These are phyloP conservation scores for Pythium volutum DNA, from an alignment of 352 stramenopile genomes.

Conservation along the genomic window DNA sequence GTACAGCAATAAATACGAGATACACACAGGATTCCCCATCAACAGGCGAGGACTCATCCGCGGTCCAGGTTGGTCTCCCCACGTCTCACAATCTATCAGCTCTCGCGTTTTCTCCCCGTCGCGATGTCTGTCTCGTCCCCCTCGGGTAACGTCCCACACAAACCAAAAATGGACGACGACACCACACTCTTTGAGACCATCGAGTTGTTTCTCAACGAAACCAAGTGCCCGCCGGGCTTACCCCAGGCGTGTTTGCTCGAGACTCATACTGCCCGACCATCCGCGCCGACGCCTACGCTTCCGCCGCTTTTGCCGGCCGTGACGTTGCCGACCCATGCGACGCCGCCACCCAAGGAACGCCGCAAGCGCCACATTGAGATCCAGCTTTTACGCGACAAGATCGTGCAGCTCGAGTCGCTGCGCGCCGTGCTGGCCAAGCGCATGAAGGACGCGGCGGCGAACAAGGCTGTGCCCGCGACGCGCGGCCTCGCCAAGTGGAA, in stretches of 20 bases:
- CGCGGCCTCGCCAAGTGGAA: background rate
- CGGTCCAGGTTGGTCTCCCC: background rate
- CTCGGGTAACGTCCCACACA: background rate
- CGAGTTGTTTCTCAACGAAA: background rate
- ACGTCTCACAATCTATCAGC: background rate
- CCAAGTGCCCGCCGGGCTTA: background rate
- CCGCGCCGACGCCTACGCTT: too few relatives aligned
- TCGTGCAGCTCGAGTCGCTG: background rate
- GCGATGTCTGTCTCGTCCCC: too few relatives aligned
- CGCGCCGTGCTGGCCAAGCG: background rate
- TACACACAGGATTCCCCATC: too few relatives aligned
- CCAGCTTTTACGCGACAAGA: background rate
- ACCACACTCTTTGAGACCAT: background rate
- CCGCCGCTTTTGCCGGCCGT: background rate
- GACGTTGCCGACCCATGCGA: background rate
- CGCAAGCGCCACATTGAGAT: constrained; percentile 3
- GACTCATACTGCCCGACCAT: too few relatives aligned
- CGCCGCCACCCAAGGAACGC: background rate
- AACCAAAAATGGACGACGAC: background rate
- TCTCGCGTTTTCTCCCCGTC: too few relatives aligned
- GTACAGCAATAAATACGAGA: too few relatives aligned
- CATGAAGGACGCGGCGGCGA: background rate
- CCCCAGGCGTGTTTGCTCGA: too few relatives aligned
- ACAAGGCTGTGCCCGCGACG: background rate
- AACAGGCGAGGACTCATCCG: background rate